Percentiles rank a stretch among this genome's conserved stretches.
Evolutionary conservation across 257 asterid species (phyloP).

Genomic region (Gynochthodes officinalis): DNA sequence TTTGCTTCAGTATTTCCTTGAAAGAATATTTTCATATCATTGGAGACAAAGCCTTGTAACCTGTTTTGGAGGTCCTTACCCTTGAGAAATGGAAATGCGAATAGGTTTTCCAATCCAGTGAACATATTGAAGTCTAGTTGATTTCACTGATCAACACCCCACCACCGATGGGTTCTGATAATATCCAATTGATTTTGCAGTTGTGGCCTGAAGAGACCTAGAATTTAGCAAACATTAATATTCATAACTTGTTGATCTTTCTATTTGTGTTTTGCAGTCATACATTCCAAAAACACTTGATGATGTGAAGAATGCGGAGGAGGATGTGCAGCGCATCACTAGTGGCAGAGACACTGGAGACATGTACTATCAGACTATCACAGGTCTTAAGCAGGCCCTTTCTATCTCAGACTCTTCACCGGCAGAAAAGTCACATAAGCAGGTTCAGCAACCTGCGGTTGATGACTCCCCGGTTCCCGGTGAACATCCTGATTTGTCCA

Average conservation of each 20-base stretch:
- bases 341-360: conserved; percentile 77
- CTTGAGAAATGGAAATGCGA: not conserved
- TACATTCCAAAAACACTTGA: conserved; percentile 88
- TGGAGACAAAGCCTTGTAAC: not conserved
- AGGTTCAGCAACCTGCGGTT: conserved; percentile 16
- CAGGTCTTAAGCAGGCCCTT: conserved; percentile 82
- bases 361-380: conserved; percentile 79
- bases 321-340: conserved; percentile 70
- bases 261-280: conserved; percentile 35
- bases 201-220: not conserved
- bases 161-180: not conserved
- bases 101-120: too few relatives aligned
- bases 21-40: not conserved
- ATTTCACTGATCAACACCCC: too few relatives aligned
- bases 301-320: conserved; percentile 74
- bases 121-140: too few relatives aligned
- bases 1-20: not conserved
- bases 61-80: not conserved
- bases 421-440: conserved; percentile 32
- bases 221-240: not conserved
- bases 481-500: conserved; percentile 11
- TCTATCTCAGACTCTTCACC: conserved; percentile 35
- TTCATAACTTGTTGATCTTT: not conserved
- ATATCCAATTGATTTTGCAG: not conserved
- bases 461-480: too few relatives aligned